Conservation (phyloP, 2,329 filamentous ascomycete species). For the Monosporascus sp. region DNA sequence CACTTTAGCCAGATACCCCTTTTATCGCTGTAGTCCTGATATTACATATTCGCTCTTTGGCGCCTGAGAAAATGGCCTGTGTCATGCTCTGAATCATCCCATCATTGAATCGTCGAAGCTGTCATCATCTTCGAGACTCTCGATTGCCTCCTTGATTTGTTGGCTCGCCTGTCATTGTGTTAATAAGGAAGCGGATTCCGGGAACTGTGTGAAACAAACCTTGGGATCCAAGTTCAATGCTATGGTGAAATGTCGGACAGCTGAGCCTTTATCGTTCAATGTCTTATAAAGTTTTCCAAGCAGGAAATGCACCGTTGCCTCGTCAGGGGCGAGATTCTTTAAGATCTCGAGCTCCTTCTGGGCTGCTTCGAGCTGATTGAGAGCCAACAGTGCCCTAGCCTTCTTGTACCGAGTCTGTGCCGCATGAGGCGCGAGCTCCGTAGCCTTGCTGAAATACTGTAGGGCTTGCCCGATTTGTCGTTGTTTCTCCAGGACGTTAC, state of each 20-base stretch:
- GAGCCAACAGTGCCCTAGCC: conserved; percentile 75
- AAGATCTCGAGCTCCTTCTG: conserved; percentile 80
- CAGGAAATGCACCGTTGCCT: conserved; percentile 92
- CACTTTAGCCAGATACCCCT: not conserved
- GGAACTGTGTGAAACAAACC: conserved; percentile 46
- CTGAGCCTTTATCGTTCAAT: conserved; percentile 66
- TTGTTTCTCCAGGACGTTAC: conserved; percentile 82
- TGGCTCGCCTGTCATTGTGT: conserved; percentile 63
- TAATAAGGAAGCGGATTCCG: not conserved
- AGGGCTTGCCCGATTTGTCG: conserved; percentile 76
- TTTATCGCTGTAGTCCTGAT: conserved; percentile 6
- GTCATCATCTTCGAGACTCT: conserved; percentile 78
- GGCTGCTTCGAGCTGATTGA: conserved; percentile 66
- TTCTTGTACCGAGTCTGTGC: conserved; percentile 90
- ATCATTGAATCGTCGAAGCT: conserved; percentile 64
- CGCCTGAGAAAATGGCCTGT: conserved; percentile 7
- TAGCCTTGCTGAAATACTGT: conserved; percentile 75
- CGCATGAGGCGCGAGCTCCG: conserved; percentile 73
- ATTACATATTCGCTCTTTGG: conserved; percentile 6
- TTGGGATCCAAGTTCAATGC: conserved; percentile 95
- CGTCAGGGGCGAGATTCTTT: conserved; percentile 87
- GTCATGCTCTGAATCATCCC: conserved; percentile 36
- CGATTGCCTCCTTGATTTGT: conserved; percentile 95
- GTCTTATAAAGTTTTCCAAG: conserved; percentile 78
- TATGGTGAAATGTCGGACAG: conserved; percentile 92